Base-by-base conservation (phyloP, 2,329 filamentous ascomycete genomes). In the Xylaria digitata region DNA sequence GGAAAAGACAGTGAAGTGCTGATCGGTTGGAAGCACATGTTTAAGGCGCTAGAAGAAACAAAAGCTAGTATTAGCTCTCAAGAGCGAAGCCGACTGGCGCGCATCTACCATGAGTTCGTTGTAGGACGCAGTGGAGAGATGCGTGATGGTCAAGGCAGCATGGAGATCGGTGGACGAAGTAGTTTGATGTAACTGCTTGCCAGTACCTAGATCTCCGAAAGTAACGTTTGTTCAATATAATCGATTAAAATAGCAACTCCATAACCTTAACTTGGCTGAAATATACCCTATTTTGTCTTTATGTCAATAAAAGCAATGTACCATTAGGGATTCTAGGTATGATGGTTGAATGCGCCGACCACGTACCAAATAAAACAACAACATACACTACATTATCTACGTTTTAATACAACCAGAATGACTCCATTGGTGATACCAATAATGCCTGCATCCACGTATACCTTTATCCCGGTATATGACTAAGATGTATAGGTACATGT, bases 111-210 rank as follows among this genome's bases (percentile, higher is more conserved):
- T 17, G 96, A 99, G 81, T 99, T 99, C 83, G 90, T 97, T 0
- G 92, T 93, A 3, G 94, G 94, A 0, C 86, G 96, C 72, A 97
- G 94, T 78, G 96, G 96, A 7, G 94, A 98, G 82, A 94, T 99
- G 93, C 93, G 90, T 67, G 95, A 92, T 79, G 96, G 96, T 1
- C 93, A 98, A 80, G 94, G 92, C 0, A 92, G 91, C 63, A 96
- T 90, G 79, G 96, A 98, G 80, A 89, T 99, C 80, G 96, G 96
- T 7, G 96, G 94, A 15, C 85, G 96, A 77, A 95, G 91, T 74
- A 98, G 94, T 80, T 83, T 99, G 80, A 98, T 98, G 96, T 97
- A 80, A 75, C 17, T 11, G n/a, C 43, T n/a, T 21, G 37, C 53
- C 15, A 26, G 17, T 42, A n/a, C 26, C 26, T 26, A 26, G 26